phyloP scores from a whole-genome alignment of 139 green algal species.

The Coelastrella sp. region DNA sequence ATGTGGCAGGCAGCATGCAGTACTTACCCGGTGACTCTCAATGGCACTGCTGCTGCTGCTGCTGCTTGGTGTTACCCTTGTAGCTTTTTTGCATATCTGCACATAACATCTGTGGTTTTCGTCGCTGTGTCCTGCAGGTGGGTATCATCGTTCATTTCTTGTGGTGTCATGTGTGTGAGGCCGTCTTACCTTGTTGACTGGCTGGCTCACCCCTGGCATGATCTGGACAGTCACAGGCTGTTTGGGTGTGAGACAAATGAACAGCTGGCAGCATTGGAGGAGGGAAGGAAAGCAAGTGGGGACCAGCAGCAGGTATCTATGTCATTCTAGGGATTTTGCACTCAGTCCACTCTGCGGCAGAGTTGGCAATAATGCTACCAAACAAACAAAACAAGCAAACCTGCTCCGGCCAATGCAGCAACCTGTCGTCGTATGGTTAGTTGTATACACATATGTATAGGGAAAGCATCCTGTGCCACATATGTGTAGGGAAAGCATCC shows the following conservation, averaged over 20 bases:
- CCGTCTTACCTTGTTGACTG: constrained; percentile 25
- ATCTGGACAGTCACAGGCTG: background rate
- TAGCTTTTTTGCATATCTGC: too few relatives aligned
- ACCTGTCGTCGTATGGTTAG: too few relatives aligned
- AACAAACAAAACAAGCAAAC: too few relatives aligned
- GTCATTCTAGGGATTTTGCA: constrained; percentile 5
- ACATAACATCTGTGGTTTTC: too few relatives aligned
- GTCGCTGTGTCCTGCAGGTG: constrained; percentile 27
- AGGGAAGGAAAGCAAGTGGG: background rate
- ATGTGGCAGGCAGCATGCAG: too few relatives aligned
- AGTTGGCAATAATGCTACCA: too few relatives aligned
- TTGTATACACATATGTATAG: too few relatives aligned
- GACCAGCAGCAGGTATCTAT: constrained; percentile 21
- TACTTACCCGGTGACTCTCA: too few relatives aligned
- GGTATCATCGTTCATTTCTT: background rate
- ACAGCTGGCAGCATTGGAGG: constrained; percentile 4
- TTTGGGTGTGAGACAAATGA: background rate
- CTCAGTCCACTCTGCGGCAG: background rate
- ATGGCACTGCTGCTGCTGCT: constrained; percentile 2
- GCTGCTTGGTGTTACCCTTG: too few relatives aligned
- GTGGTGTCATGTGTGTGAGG: constrained; percentile 3
- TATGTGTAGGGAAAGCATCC: too few relatives aligned
- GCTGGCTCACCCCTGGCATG: constrained; percentile 37
- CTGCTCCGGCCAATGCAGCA: too few relatives aligned
- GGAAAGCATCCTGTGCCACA: too few relatives aligned